Percentiles rank a stretch among this genome's conserved stretches.
Evolutionary conservation across 2,329 filamentous ascomycete species (phyloP).

Genomic region (Dactylonectria macrodidyma): DNA sequence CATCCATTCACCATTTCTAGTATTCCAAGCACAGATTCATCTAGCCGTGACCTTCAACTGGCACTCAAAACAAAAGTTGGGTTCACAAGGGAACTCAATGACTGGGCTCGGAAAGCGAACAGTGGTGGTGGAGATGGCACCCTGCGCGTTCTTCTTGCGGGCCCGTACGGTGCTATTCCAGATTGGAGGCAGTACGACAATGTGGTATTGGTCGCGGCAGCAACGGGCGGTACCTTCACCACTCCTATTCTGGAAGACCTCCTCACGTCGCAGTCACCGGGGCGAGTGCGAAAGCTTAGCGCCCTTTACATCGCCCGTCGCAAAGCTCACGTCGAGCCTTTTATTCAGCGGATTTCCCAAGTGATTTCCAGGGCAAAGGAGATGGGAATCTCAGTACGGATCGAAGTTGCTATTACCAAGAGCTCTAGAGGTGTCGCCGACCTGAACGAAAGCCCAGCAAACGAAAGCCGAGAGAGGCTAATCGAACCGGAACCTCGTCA

Average conservation of each 20-base stretch:
- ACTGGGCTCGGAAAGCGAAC: slow-evolving; percentile 40
- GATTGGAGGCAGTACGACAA: slow-evolving; percentile 48
- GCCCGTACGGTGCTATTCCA: slow-evolving; percentile 39
- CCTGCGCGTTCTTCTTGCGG: slow-evolving; percentile 41
- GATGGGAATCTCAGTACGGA: slow-evolving; percentile 40
- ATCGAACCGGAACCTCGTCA: slow-evolving; percentile 35
- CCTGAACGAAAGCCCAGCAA: slow-evolving; percentile 18
- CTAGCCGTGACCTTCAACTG: slow-evolving; percentile 39
- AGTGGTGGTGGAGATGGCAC: slow-evolving; percentile 29
- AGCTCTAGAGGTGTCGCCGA: slow-evolving; percentile 13
- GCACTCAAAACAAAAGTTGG: slow-evolving; percentile 45
- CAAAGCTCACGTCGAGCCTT: slow-evolving; percentile 38
- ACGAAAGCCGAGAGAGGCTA: slow-evolving; percentile 43
- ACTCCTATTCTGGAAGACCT: slow-evolving; percentile 44
- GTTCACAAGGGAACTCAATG: slow-evolving; percentile 41
- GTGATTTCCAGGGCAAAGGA: slow-evolving; percentile 40
- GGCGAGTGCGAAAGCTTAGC: slow-evolving; percentile 41
- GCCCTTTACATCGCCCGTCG: slow-evolving; percentile 41
- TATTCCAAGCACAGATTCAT: slow-evolving; percentile 21
- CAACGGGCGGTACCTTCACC: slow-evolving; percentile 43
- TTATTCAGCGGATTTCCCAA: slow-evolving; percentile 35
- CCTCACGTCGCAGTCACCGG: slow-evolving; percentile 36
- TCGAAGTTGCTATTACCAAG: slow-evolving; percentile 43
- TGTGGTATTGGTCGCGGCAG: slow-evolving; percentile 40
- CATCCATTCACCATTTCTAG: slow-evolving; percentile 46